Percentiles rank a stretch among this genome's conserved stretches.
These are phyloP conservation scores for Fusarium torreyae DNA, from an alignment of 2,329 filamentous ascomycete species.

Conservation along the genomic window DNA sequence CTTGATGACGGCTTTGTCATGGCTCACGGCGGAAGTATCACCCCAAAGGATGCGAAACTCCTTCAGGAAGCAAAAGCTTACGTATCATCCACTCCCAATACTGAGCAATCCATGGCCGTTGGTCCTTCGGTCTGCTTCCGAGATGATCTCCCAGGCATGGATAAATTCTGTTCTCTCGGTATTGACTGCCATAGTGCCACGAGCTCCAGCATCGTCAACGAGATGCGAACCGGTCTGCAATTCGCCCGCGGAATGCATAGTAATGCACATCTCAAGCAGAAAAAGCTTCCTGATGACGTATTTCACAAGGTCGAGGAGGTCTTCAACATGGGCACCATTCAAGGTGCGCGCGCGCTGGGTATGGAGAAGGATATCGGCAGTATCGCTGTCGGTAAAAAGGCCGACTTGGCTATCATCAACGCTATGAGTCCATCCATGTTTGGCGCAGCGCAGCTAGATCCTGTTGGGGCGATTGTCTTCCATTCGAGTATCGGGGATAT, in stretches of 20 bases:
- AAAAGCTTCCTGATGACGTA: neutral
- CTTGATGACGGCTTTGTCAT: conserved; percentile 16
- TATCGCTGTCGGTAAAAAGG: conserved; percentile 12
- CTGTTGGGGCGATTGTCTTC: conserved; percentile 6
- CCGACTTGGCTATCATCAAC: conserved; percentile 9
- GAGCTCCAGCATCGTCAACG: conserved; percentile 7
- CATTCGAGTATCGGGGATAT: conserved; percentile 6
- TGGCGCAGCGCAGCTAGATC: conserved; percentile 1
- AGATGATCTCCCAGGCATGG: conserved; percentile 1
- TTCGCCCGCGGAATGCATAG: conserved; percentile 1
- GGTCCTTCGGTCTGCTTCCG: conserved; percentile 15
- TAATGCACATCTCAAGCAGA: neutral
- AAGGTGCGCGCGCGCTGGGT: conserved; percentile 10
- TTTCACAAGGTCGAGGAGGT: conserved; percentile 4
- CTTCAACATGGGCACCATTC: conserved; percentile 15
- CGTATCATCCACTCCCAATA: conserved; percentile 24
- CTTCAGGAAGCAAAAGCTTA: conserved; percentile 1
- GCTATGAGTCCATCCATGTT: conserved; percentile 11
- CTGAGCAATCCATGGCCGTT: conserved; percentile 29
- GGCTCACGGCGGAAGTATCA: conserved; percentile 11
- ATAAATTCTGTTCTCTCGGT: conserved; percentile 3
- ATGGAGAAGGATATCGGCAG: conserved; percentile 17
- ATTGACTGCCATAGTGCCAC: conserved; percentile 14
- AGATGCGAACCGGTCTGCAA: conserved; percentile 5
- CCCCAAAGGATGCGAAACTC: neutral